Base-by-base conservation (phyloP, 2,329 filamentous ascomycete species). In the Arthroderma uncinatum region DNA sequence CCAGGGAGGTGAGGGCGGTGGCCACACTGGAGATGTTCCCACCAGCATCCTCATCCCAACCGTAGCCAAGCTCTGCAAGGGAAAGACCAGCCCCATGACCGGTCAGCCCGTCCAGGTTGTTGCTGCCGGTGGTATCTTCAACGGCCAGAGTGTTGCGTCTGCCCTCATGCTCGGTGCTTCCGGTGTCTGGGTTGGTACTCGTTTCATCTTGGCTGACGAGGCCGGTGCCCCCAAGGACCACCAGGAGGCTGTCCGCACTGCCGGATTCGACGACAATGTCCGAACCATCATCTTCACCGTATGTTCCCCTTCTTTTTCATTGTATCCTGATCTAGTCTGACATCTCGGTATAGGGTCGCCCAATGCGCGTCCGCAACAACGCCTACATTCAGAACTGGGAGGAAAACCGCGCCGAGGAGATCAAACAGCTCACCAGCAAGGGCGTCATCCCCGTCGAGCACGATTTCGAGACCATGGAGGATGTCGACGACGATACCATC, bases 311-410 rank as follows among this genome's bases (percentile, higher is more conserved):
- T 23, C 7, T 12, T 21, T 30, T 28, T 39, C 28, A 33, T 50
- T n/a, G n/a, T 16, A n/a, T 9, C 21, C 28, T 23, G 52, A 9
- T 14, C 5, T 36, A 16, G n/a, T 6, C 40, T 56, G 34, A 53
- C 59, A 54, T 37, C 12, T 21, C 14, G 12, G 34, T 52, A 16
- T 59, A 78, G 71, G 93, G 93, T 57, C 88, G 93, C 58, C 93
- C 93, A 36, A 80, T 98, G 70, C 89, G 93, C 64, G 93, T 98
- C 59, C 86, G 91, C 71, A 93, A 82, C 70, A 98, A 97, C 78
- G 74, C 86, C 5, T 98, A 98, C 75, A 97, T 98, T 68, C 73
- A 83, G 69, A 88, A 95, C 79, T 98, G 93, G 93, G 92, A 98
- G 77, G 85, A 86, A 67, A 93, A 97, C 79, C 87, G 93, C 65